These are phyloP conservation scores for Apium graveolens DNA, from an alignment of 129 eudicot species.

Conservation along the genomic window DNA sequence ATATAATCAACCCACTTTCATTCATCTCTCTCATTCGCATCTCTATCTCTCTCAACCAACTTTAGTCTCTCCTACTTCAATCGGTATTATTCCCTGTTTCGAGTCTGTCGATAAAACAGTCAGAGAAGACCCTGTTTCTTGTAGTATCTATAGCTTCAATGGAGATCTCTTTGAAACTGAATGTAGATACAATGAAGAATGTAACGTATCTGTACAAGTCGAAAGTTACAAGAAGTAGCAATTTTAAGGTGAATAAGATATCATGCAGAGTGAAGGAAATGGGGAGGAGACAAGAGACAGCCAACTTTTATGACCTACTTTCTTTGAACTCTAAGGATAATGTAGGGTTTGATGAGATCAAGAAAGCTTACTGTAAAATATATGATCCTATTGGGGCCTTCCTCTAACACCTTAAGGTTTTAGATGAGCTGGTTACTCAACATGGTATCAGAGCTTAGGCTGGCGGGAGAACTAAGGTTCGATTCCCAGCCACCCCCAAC, in stretches of 20 bases:
- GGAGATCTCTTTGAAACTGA: not conserved
- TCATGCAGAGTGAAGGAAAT: conserved; percentile 20
- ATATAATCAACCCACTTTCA: conserved; percentile 3
- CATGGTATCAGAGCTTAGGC: no score
- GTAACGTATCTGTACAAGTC: not conserved
- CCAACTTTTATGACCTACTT: conserved; percentile 28
- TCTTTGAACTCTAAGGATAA: conserved; percentile 19
- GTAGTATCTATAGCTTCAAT: not conserved
- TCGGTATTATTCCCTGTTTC: no score
- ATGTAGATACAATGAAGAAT: not conserved
- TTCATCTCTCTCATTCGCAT: not conserved
- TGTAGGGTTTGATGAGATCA: conserved; percentile 39
- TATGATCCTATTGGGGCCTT: no score
- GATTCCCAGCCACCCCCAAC: no score
- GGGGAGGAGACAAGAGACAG: not conserved
- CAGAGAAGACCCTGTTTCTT: no score
- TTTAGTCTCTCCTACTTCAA: no score
- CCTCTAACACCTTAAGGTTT: no score
- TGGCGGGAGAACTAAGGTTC: no score
- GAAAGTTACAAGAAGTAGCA: not conserved
- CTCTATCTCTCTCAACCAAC: not conserved
- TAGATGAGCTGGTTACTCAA: no score
- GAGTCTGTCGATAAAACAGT: no score
- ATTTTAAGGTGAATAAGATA: conserved; percentile 13
- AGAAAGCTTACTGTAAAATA: no score